phyloP scores from a whole-genome alignment of 1,139 yeast species.

The Suhomyces bolitotheri region DNA sequence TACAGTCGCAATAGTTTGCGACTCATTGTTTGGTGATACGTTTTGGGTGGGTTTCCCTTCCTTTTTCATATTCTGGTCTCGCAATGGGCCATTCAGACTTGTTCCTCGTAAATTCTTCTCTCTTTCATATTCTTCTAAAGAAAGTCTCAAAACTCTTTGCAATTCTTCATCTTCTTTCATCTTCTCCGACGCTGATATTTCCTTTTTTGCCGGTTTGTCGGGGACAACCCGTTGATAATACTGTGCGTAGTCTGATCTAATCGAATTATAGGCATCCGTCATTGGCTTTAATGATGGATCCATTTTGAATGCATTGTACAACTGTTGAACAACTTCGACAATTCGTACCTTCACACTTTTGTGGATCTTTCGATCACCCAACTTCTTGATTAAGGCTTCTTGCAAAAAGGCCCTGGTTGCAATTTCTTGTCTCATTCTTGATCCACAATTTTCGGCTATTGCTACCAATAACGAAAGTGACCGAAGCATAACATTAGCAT shows the following conservation, averaged over 20 bases:
- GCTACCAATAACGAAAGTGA: conserved; percentile 71
- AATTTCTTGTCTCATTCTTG: conserved; percentile 78
- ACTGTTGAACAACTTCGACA: conserved; percentile 67
- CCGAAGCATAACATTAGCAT: conserved; percentile 80
- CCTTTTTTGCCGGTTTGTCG: conserved; percentile 60
- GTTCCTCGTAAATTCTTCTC: conserved; percentile 35
- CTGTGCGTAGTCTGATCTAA: conserved; percentile 45
- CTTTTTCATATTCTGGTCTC: conserved; percentile 18
- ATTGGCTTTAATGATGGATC: conserved; percentile 80
- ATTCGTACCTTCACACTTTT: conserved; percentile 64
- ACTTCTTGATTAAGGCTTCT: conserved; percentile 50
- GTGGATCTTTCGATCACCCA: conserved; percentile 63
- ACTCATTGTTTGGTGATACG: conserved; percentile 16
- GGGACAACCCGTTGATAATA: conserved; percentile 33
- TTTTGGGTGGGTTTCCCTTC: conserved; percentile 6
- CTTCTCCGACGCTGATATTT: conserved; percentile 50
- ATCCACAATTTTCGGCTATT: conserved; percentile 91
- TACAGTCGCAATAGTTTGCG: conserved; percentile 49
- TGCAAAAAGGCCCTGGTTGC: conserved; percentile 69
- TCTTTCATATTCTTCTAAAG: conserved; percentile 64
- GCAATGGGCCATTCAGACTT: conserved; percentile 34
- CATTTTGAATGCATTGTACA: conserved; percentile 54
- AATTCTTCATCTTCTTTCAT: conserved; percentile 76
- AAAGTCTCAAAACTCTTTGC: conserved; percentile 73
- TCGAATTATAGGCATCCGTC: conserved; percentile 56